phyloP scores from a whole-genome alignment of 1,139 yeast species.

The Nakaseomyces sp. region DNA sequence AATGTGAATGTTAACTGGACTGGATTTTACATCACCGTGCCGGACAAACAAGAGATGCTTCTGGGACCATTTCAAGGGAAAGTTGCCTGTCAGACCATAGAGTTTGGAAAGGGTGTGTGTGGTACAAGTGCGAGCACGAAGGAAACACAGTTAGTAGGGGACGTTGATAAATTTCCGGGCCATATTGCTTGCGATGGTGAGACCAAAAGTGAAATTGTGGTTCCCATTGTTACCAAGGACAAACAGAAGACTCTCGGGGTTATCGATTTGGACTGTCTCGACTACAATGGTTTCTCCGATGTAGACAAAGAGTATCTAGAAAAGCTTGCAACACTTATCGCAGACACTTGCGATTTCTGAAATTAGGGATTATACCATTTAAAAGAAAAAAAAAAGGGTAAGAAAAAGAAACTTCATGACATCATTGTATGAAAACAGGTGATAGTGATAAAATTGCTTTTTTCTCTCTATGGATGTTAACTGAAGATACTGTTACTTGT shows the following conservation, averaged over 20 bases:
- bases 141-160: slow-evolving; percentile 61
- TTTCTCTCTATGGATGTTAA: no score
- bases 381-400: not conserved
- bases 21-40: slow-evolving; percentile 60
- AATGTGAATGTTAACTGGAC: slow-evolving; percentile 73
- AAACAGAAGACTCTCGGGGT: slow-evolving; percentile 48
- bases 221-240: slow-evolving; percentile 51
- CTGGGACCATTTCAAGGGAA: slow-evolving; percentile 95
- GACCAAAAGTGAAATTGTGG: slow-evolving; percentile 86
- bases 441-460: no score
- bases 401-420: not conserved
- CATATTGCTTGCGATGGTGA: slow-evolving; percentile 98
- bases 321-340: slow-evolving; percentile 44
- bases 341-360: slow-evolving; percentile 30
- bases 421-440: no score
- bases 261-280: slow-evolving; percentile 75
- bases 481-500: no score
- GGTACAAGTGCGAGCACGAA: slow-evolving; percentile 63
- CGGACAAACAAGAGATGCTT: slow-evolving; percentile 39
- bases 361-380: not conserved
- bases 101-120: slow-evolving; percentile 81
- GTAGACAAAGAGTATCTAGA: slow-evolving; percentile 55
- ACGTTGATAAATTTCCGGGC: slow-evolving; percentile 76
- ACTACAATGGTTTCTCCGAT: slow-evolving; percentile 54
- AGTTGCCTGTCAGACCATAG: slow-evolving; percentile 84